Evolutionary conservation across 1,284 basidiomycete genomes (phyloP).

Genomic region (Irpex rosettiformis): DNA sequence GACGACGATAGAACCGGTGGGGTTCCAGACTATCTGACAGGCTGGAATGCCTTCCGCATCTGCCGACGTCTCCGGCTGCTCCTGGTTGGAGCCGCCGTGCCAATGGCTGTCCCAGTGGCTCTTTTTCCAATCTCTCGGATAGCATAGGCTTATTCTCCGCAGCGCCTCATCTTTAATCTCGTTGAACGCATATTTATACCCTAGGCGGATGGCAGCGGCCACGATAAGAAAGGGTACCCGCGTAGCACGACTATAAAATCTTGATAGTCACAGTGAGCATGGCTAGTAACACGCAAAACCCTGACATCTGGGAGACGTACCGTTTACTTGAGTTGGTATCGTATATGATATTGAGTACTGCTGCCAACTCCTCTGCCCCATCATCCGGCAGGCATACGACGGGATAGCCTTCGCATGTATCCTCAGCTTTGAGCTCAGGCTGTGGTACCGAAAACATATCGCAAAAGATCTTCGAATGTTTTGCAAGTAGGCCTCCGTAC

Average conservation of each 20-base stretch:
- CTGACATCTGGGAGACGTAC: too few species aligned
- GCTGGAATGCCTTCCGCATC: too few species aligned
- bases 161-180: background rate
- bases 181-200: background rate
- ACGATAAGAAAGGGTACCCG: background rate
- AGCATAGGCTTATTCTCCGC: background rate
- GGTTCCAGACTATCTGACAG: too few species aligned
- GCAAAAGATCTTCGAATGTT: conserved; percentile 63
- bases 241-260: background rate
- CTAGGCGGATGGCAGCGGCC: background rate
- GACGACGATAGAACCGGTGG: background rate
- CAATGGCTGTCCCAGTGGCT: too few species aligned
- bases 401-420: background rate
- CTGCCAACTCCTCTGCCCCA: background rate
- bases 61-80: too few species aligned
- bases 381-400: background rate
- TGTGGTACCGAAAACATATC: conserved; percentile 37
- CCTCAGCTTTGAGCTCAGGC: background rate
- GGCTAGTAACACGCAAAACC: too few species aligned
- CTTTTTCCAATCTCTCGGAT: background rate
- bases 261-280: too few species aligned
- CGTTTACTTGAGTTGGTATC: background rate
- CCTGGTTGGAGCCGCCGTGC: too few species aligned
- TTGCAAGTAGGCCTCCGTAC: conserved; percentile 56
- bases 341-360: background rate